Conservation (phyloP, 1,139 yeast species). For the Saccharomyces hybrid region DNA sequence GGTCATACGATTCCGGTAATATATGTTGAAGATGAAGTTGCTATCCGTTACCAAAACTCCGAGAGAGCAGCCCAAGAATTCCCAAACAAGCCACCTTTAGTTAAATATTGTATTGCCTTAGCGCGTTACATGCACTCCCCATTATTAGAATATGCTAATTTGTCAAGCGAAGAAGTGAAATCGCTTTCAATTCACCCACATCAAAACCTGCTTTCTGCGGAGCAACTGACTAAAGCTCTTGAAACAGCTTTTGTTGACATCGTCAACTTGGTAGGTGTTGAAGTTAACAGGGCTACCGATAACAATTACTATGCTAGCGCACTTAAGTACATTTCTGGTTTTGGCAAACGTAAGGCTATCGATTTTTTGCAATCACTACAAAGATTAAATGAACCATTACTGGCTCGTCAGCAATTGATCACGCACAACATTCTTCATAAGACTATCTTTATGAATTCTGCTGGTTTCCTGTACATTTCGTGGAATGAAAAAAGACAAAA, state of each 20-base stretch:
- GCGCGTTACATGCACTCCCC: slow-evolving; percentile 92
- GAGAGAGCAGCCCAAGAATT: slow-evolving; percentile 69
- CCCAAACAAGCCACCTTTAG: slow-evolving; percentile 77
- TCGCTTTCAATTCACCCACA: slow-evolving; percentile 68
- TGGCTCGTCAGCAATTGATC: slow-evolving; percentile 64
- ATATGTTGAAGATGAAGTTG: slow-evolving; percentile 92
- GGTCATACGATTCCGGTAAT: slow-evolving; percentile 40
- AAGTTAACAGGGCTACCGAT: slow-evolving; percentile 82
- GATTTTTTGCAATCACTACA: slow-evolving; percentile 79
- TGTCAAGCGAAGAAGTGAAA: slow-evolving; percentile 58
- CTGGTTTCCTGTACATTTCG: slow-evolving; percentile 81
- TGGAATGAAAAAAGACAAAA: slow-evolving; percentile 42
- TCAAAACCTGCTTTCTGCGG: slow-evolving; percentile 65
- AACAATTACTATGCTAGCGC: slow-evolving; percentile 56
- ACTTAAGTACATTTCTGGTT: slow-evolving; percentile 76
- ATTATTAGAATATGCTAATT: slow-evolving; percentile 73
- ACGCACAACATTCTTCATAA: slow-evolving; percentile 74
- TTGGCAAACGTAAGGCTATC: slow-evolving; percentile 92
- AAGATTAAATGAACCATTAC: slow-evolving; percentile 50
- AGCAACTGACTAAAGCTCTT: slow-evolving; percentile 55
- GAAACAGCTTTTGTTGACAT: slow-evolving; percentile 85
- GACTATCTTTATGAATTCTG: slow-evolving; percentile 80
- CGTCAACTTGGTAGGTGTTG: slow-evolving; percentile 86
- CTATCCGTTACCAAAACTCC: slow-evolving; percentile 78
- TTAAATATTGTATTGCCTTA: slow-evolving; percentile 80